Percentiles rank a stretch among this genome's conserved stretches.
phyloP scores from a whole-genome alignment of 768 basidiomycete genomes.

The Cystobasidium ongulense region DNA sequence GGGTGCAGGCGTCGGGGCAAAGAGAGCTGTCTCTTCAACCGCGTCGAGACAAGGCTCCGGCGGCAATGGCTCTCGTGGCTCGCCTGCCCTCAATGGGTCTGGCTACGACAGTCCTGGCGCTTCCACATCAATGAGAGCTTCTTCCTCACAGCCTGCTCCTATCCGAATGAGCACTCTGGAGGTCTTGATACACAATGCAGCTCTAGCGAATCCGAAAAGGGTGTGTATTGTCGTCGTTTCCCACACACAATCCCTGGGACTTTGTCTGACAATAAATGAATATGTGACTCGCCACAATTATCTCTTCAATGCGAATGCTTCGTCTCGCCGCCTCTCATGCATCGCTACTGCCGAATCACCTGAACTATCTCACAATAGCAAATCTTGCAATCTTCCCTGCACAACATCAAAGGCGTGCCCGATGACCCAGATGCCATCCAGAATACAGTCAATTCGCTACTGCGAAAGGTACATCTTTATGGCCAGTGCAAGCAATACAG shows the following conservation, averaged over 20 bases:
- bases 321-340: not conserved
- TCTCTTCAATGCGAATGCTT: not conserved
- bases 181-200: slow-evolving; percentile 9
- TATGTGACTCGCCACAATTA: not conserved
- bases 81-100: not conserved
- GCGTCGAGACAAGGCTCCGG: not conserved
- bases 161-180: not conserved
- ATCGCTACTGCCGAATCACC: no score
- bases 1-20: not conserved
- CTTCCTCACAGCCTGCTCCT: not conserved
- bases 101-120: not conserved
- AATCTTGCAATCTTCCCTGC: not conserved
- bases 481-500: not conserved
- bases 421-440: slow-evolving; percentile 9
- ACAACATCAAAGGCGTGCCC: not conserved
- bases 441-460: not conserved
- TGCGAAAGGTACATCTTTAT: slow-evolving; percentile 19
- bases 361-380: not conserved
- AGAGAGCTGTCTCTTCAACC: not conserved
- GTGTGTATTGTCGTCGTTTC: not conserved
- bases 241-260: not conserved
- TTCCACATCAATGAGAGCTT: not conserved
- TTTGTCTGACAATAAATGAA: not conserved
- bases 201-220: slow-evolving; percentile 6
- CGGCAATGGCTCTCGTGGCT: not conserved